Evolutionary conservation across 805 yeast genomes (phyloP).

Genomic region (Saccharomycopsis oosterbeekiorum): DNA sequence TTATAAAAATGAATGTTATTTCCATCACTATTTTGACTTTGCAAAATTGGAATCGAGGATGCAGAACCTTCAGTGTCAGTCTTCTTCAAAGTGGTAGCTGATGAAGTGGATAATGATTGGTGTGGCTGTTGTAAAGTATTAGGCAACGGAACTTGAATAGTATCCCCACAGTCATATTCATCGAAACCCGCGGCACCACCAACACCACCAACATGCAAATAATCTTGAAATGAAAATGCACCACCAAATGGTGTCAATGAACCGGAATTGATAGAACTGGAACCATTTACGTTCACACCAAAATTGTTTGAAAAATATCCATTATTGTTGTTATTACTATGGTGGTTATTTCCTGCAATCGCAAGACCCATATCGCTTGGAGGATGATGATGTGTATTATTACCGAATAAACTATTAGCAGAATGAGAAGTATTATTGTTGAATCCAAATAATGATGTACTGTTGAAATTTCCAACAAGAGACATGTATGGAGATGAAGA

Average conservation of each 20-base stretch:
- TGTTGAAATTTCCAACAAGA: not conserved
- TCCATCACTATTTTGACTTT: not conserved
- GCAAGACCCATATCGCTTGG: constrained; percentile 7
- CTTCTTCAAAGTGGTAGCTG: not conserved
- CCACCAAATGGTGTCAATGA: not conserved
- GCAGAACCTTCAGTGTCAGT: not conserved
- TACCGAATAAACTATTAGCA: constrained; percentile 23
- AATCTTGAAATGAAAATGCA: constrained; percentile 25
- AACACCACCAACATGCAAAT: constrained; percentile 30
- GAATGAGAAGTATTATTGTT: constrained; percentile 19
- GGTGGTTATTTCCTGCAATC: not conserved
- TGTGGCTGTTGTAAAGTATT: not conserved
- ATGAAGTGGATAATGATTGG: not conserved
- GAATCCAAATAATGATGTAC: not conserved
- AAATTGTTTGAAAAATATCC: not conserved
- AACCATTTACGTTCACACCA: not conserved
- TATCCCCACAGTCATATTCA: constrained; percentile 1
- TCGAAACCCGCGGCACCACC: constrained; percentile 34
- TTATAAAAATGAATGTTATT: not conserved
- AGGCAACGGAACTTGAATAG: not conserved
- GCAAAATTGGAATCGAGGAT: not conserved
- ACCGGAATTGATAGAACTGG: not conserved
- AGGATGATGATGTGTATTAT: constrained; percentile 17
- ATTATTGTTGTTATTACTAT: not conserved
- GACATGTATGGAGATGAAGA: not conserved